These are phyloP conservation scores for Metarhizium anisopliae DNA, from an alignment of 2,329 filamentous ascomycete species.

Conservation along the genomic window DNA sequence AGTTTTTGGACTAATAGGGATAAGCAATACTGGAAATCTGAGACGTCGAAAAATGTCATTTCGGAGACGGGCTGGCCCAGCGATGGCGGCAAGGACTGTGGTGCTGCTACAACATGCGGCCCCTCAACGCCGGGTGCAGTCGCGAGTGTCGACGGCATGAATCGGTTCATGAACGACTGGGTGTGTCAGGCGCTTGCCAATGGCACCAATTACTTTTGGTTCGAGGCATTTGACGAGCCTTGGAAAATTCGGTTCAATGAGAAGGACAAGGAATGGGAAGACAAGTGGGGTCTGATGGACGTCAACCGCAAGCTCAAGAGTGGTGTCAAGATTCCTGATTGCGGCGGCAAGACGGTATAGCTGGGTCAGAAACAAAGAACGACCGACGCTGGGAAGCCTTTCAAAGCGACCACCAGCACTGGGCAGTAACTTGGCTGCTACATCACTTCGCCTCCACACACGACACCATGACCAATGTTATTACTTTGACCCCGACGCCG, in stretches of 20 bases:
- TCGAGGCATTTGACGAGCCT: conserved; percentile 92
- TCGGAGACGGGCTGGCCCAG: conserved; percentile 90
- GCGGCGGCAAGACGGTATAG: conserved; percentile 60
- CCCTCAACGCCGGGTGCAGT: conserved; percentile 50
- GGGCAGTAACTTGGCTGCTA: background rate
- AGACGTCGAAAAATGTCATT: conserved; percentile 64
- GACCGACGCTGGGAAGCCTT: background rate
- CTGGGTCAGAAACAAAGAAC: background rate
- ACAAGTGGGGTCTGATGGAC: conserved; percentile 91
- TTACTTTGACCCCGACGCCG: background rate
- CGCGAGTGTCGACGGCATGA: conserved; percentile 72
- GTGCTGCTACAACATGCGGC: conserved; percentile 41
- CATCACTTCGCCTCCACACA: background rate
- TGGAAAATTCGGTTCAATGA: conserved; percentile 79
- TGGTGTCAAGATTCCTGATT: conserved; percentile 80
- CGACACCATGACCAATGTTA: background rate
- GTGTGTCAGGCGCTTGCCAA: conserved; percentile 73
- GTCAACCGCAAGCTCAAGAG: conserved; percentile 73
- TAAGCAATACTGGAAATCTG: conserved; percentile 52
- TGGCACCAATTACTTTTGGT: conserved; percentile 93
- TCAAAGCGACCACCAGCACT: background rate
- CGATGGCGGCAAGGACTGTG: conserved; percentile 71
- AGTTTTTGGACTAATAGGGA: conserved; percentile 71
- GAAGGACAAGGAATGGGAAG: conserved; percentile 70
- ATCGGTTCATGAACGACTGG: conserved; percentile 78